Evolutionary conservation across 2,329 filamentous ascomycete genomes (phyloP).

Genomic region (Claviceps paspali): DNA sequence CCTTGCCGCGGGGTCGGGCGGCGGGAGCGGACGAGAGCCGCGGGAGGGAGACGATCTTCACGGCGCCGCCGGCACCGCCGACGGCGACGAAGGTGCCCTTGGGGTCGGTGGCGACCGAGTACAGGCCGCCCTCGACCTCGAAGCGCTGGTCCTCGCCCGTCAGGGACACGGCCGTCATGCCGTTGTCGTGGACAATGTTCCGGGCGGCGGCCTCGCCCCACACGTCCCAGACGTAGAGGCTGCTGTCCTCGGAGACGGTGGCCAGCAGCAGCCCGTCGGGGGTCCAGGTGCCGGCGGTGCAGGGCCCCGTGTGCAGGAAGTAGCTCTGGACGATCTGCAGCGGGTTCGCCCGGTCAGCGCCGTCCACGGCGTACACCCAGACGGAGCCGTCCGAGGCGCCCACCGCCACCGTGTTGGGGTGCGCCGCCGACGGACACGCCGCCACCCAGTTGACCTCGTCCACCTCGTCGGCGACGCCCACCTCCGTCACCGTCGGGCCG

Average conservation of each 20-base stretch:
- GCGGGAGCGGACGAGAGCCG: constrained; percentile 28
- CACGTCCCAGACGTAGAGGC: constrained; percentile 84
- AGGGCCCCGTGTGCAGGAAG: constrained; percentile 74
- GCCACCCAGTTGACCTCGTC: constrained; percentile 88
- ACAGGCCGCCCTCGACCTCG: constrained; percentile 78
- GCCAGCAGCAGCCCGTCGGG: constrained; percentile 74
- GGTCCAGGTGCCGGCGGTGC: constrained; percentile 84
- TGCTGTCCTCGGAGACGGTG: constrained; percentile 78
- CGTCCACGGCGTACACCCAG: constrained; percentile 86
- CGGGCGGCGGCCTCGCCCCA: constrained; percentile 60
- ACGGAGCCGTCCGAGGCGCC: constrained; percentile 84
- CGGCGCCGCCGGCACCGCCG: constrained; percentile 73
- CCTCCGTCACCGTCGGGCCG: constrained; percentile 36
- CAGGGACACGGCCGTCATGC: constrained; percentile 56
- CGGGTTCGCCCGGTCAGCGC: constrained; percentile 39
- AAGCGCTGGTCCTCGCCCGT: constrained; percentile 80
- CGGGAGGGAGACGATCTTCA: constrained; percentile 75
- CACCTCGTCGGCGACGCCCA: constrained; percentile 74
- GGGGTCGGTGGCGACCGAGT: constrained; percentile 72
- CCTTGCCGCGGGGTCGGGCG: constrained; percentile 13
- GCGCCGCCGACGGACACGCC: constrained; percentile 53
- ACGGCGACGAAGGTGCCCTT: constrained; percentile 66
- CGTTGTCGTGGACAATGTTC: constrained; percentile 34
- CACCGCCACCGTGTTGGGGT: constrained; percentile 71
- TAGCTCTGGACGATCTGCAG: constrained; percentile 80